phyloP scores from a whole-genome alignment of 2,329 filamentous ascomycete species.

The Lecanicillium sp. region DNA sequence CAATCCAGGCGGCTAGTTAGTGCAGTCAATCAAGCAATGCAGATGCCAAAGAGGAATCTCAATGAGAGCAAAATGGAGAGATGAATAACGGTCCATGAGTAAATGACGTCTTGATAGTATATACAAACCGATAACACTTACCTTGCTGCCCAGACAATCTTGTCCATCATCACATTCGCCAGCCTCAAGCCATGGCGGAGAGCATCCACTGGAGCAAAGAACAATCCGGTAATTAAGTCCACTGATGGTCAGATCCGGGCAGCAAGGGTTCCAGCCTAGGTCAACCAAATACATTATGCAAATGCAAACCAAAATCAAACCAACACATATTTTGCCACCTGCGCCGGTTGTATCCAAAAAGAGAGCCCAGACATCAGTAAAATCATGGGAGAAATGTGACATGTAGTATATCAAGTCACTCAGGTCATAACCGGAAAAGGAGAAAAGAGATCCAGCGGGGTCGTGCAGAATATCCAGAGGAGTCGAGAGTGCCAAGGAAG shows the following conservation, averaged over 20 bases:
- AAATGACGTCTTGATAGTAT: slow-evolving; percentile 35
- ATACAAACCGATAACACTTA: slow-evolving; percentile 45
- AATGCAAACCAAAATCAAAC: background rate
- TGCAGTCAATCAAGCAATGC: too few species aligned
- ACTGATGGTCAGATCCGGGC: slow-evolving; percentile 23
- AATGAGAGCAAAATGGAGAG: too few species aligned
- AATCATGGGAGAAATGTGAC: slow-evolving; percentile 7
- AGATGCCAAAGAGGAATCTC: too few species aligned
- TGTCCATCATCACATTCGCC: slow-evolving; percentile 14
- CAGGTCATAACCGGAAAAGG: too few species aligned
- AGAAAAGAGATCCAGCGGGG: too few species aligned
- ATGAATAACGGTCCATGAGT: too few species aligned
- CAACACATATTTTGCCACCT: slow-evolving; percentile 6
- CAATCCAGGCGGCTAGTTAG: too few species aligned
- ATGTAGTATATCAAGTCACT: too few species aligned
- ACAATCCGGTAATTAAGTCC: slow-evolving; percentile 13
- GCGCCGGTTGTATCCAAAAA: slow-evolving; percentile 4
- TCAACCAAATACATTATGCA: too few species aligned
- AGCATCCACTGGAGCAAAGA: too few species aligned
- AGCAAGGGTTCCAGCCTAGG: slow-evolving; percentile 20
- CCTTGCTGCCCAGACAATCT: slow-evolving; percentile 42
- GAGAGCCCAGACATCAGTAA: slow-evolving; percentile 1
- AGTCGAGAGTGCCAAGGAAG: too few species aligned
- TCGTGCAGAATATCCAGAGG: slow-evolving; percentile 2
- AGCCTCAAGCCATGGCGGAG: background rate